These are phyloP conservation scores for Phaeotremella fagi DNA, from an alignment of 768 basidiomycete genomes.

Conservation along the genomic window DNA sequence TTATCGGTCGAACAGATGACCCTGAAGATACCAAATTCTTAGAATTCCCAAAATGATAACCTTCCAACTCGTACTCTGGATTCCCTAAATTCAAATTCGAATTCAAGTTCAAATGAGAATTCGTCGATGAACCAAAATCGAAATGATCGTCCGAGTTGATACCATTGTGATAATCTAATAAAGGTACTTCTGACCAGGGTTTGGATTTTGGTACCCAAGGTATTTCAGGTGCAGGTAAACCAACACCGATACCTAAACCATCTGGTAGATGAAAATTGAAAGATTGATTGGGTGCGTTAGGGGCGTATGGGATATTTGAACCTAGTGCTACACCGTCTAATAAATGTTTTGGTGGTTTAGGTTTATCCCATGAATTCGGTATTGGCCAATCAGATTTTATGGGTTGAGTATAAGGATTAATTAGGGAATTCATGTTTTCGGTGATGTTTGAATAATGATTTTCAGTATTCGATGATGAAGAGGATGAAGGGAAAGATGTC, in stretches of 20 bases:
- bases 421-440: not conserved
- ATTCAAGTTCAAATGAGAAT: too few species aligned
- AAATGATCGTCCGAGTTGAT: constrained; percentile 1
- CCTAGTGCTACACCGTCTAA: not conserved
- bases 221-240: not conserved
- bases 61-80: too few species aligned
- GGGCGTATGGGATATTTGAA: not conserved
- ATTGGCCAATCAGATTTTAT: not conserved
- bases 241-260: not conserved
- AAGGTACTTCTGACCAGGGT: not conserved
- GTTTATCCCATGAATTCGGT: not conserved
- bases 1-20: too few species aligned
- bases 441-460: not conserved
- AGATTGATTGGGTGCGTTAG: not conserved
- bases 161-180: not conserved
- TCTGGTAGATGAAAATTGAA: not conserved
- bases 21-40: too few species aligned
- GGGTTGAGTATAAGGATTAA: not conserved
- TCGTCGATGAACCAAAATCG: too few species aligned
- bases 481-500: not conserved
- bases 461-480: too few species aligned
- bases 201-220: not conserved
- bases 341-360: not conserved
- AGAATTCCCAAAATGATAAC: too few species aligned
- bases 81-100: too few species aligned